These are phyloP conservation scores for Boletus subparvulus DNA, from an alignment of 768 basidiomycete genomes.

Conservation along the genomic window DNA sequence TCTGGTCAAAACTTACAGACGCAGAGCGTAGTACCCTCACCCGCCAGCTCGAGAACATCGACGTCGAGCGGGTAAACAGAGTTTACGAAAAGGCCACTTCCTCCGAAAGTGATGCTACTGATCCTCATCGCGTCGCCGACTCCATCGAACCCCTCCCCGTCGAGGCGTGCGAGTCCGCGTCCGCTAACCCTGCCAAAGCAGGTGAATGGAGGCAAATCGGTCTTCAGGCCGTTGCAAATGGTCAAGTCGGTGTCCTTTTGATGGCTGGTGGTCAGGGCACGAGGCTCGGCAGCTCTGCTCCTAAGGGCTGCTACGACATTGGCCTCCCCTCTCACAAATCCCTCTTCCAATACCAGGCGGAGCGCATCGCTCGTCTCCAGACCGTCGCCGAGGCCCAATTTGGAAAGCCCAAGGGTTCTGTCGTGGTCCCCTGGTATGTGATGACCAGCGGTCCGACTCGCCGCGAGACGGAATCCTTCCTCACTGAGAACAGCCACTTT, in stretches of 20 bases:
- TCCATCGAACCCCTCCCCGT: conserved; percentile 81
- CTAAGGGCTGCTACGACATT: conserved; percentile 99
- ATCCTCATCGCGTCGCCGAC: conserved; percentile 42
- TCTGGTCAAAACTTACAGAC: conserved; percentile 73
- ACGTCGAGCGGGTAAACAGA: conserved; percentile 89
- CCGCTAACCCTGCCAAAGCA: conserved; percentile 53
- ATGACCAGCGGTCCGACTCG: conserved; percentile 99
- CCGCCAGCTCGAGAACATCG: conserved; percentile 73
- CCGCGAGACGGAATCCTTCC: conserved; percentile 81
- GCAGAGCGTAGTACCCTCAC: conserved; percentile 62
- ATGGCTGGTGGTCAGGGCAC: conserved; percentile 99
- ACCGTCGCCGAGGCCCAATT: conserved; percentile 61
- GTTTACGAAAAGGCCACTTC: conserved; percentile 76
- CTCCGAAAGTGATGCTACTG: conserved; percentile 54
- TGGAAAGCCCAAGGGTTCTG: conserved; percentile 54
- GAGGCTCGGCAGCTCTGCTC: conserved; percentile 84
- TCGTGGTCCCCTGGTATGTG: conserved; percentile 93
- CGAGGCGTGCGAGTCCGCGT: conserved; percentile 64
- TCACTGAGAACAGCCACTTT: conserved; percentile 73
- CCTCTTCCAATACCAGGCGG: conserved; percentile 97
- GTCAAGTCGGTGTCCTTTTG: conserved; percentile 90
- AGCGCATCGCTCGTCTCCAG: conserved; percentile 86
- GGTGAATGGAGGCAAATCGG: conserved; percentile 77
- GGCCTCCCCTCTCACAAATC: conserved; percentile 90
- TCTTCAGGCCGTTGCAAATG: conserved; percentile 73